A percentile compares a stretch with the other conserved stretches of the same genome.
These are phyloP conservation scores for Stachybotrys elegans DNA, from an alignment of 2,329 filamentous ascomycete species.

Conservation along the genomic window DNA sequence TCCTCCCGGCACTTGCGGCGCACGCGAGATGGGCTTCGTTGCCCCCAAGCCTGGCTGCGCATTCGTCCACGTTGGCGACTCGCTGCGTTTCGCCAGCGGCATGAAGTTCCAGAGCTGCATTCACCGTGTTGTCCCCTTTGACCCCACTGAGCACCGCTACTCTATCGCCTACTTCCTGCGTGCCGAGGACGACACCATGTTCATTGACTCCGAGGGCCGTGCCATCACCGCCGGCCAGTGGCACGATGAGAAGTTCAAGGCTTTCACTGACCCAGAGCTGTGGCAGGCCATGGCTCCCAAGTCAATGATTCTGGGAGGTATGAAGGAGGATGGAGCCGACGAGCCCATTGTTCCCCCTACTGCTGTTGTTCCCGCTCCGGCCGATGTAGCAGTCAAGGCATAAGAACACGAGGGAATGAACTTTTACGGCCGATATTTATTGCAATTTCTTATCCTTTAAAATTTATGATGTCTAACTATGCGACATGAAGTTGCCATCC, in stretches of 20 bases:
- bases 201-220: constrained; percentile 48
- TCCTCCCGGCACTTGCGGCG: constrained; percentile 34
- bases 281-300: constrained; percentile 41
- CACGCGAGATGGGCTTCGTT: constrained; percentile 47
- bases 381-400: constrained; percentile 4
- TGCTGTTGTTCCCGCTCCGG: not conserved
- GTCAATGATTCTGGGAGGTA: constrained; percentile 45
- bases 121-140: constrained; percentile 50
- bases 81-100: constrained; percentile 48
- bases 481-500: too few relatives aligned
- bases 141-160: constrained; percentile 50
- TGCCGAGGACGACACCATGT: constrained; percentile 51
- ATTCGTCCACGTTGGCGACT: constrained; percentile 55
- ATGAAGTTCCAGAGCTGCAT: constrained; percentile 52
- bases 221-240: constrained; percentile 48
- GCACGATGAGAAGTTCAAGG: constrained; percentile 51
- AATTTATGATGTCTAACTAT: too few relatives aligned
- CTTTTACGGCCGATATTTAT: too few relatives aligned
- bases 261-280: constrained; percentile 38
- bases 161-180: constrained; percentile 55
- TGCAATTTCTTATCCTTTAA: too few relatives aligned
- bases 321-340: constrained; percentile 35
- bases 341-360: constrained; percentile 6
- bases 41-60: constrained; percentile 45
- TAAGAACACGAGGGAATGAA: too few relatives aligned